Evolutionary conservation across 2,329 filamentous ascomycete genomes (phyloP).

Genomic region (Fusarium zealandicum): DNA sequence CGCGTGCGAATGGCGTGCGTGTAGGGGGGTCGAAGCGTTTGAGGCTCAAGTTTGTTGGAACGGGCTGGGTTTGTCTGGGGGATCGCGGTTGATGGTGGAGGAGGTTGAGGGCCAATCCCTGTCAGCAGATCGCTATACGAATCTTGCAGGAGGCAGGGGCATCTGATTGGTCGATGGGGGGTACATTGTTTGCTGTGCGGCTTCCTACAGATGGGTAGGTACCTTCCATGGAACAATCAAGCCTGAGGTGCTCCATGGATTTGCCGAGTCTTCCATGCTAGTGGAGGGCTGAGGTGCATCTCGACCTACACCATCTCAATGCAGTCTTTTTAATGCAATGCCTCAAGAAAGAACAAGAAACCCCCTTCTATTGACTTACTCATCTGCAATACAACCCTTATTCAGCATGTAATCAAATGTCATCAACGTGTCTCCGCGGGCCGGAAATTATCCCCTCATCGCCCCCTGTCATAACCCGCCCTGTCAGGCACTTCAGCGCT

Average conservation of each 20-base stretch:
- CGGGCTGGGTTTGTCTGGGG: conserved; percentile 17
- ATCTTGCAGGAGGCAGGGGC: conserved; percentile 18
- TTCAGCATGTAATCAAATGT: too few species aligned
- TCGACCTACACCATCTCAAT: too few species aligned
- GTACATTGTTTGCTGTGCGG: not conserved
- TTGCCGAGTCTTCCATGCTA: too few species aligned
- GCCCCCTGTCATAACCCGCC: conserved; percentile 1
- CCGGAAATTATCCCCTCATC: conserved; percentile 16
- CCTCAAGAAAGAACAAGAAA: too few species aligned
- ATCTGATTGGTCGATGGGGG: not conserved
- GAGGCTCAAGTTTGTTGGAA: conserved; percentile 30
- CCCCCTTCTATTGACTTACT: too few species aligned
- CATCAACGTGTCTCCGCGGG: conserved; percentile 2
- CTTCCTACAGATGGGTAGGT: not conserved
- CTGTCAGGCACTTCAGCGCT: conserved; percentile 4
- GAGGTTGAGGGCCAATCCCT: not conserved
- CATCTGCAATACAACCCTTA: too few species aligned
- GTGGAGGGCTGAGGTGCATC: too few species aligned
- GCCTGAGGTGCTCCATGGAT: too few species aligned
- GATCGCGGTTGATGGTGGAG: conserved; percentile 6
- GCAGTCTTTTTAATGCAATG: too few species aligned
- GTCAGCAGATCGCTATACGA: conserved; percentile 28
- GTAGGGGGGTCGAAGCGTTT: conserved; percentile 20
- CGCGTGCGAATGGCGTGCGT: not conserved
- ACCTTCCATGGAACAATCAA: too few species aligned